Evolutionary conservation across 306 rosid species (phyloP), one percentile per base, ranked within the genome.

Genomic region (Sindora glabra): DNA sequence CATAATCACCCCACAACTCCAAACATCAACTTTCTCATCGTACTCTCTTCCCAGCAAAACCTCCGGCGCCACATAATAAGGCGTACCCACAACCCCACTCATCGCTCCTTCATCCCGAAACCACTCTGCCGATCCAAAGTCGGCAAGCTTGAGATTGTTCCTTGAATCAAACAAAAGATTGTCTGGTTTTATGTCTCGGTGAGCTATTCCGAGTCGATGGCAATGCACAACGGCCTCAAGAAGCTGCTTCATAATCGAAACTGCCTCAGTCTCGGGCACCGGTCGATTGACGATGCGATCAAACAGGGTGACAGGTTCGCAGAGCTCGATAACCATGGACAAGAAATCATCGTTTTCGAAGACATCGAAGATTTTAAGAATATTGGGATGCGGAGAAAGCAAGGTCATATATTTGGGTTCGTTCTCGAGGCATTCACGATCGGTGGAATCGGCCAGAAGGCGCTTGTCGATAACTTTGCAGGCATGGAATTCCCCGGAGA

Each of bases 101-200:
- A 70, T 57, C 38, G 22, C 23, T 3, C 76, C 56, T 4, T 64
- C 85, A n/a, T 81, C 79, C 0, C 67, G 61, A 9, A 74, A 68
- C 95, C 92, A 84, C 67, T 79, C 92, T 0, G 97, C 95, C 1
- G 95, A 89, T 10, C 97, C 97, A 18, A 89, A 89, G 30, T 89
- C 97, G 0, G 89, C 86, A 8, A 89, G 62, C 56, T 86, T 89
- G 15, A 89, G 68, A 55, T 59, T 67, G 9, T 73, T 68, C 36
- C 53, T 32, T 2, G 78, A 64, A 36, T 89, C 89, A 39, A 89
- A 89, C 32, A 89, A 25, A 2, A 89, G 17, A 16, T 89, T 89
- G 13, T 86, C 95, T 0, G 97, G 97, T 55, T 89, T 86, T 0
- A 89, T 51, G 56, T 89, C 95, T 5, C 95, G 14, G 52, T 89